A percentile compares a stretch with the other conserved stretches of the same genome.
phyloP scores from a whole-genome alignment of 768 basidiomycete species.

The Boletellus emodensis region DNA sequence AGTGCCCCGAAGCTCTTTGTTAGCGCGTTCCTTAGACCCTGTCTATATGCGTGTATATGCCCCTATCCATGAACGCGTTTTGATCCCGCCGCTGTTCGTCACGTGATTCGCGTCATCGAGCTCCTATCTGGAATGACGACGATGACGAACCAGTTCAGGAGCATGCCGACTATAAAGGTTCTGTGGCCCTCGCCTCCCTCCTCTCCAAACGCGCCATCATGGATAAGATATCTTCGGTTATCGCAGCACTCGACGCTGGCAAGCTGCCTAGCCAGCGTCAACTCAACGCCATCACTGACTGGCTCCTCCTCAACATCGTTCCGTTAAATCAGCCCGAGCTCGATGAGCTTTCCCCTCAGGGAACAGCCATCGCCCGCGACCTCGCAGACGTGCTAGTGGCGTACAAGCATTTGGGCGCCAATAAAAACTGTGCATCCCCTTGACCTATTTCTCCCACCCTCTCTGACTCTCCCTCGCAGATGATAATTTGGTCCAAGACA shows the following conservation, averaged over 20 bases:
- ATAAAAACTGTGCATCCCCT: slow-evolving; percentile 53
- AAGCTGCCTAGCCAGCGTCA: slow-evolving; percentile 67
- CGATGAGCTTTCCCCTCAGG: slow-evolving; percentile 51
- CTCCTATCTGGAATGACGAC: slow-evolving; percentile 21
- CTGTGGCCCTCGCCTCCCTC: too few species aligned
- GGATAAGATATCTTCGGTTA: slow-evolving; percentile 58
- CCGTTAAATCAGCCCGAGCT: slow-evolving; percentile 38
- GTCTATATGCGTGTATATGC: slow-evolving; percentile 11
- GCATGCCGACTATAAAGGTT: not conserved
- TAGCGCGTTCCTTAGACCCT: slow-evolving; percentile 9
- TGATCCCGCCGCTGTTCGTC: not conserved
- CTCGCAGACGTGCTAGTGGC: slow-evolving; percentile 52
- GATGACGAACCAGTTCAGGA: not conserved
- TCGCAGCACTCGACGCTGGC: slow-evolving; percentile 67
- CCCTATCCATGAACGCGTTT: not conserved
- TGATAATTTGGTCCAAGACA: slow-evolving; percentile 62
- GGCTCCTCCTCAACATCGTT: slow-evolving; percentile 46
- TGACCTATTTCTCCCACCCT: not conserved
- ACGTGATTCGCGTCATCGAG: slow-evolving; percentile 16
- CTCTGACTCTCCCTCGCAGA: slow-evolving; percentile 33
- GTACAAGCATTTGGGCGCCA: slow-evolving; percentile 48
- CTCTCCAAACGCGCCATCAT: slow-evolving; percentile 31
- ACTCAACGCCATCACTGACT: slow-evolving; percentile 49
- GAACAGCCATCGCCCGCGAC: slow-evolving; percentile 47
- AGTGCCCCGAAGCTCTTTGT: slow-evolving; percentile 6